Evolutionary conservation across 257 asterid genomes (phyloP).

Genomic region (Apocynum venetum): DNA sequence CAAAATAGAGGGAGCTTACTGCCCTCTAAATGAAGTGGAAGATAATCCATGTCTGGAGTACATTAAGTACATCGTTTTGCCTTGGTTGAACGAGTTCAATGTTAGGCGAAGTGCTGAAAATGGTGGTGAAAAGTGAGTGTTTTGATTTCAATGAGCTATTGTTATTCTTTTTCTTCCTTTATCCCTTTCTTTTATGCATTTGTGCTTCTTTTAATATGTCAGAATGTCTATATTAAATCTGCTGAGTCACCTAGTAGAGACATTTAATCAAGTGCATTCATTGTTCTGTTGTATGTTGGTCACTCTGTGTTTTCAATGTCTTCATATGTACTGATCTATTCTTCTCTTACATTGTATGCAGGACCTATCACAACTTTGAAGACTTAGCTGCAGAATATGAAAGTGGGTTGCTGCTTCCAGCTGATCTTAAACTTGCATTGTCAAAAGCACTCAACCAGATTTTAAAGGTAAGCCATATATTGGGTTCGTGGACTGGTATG

Average conservation of each 20-base stretch:
- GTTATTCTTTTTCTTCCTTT: no score
- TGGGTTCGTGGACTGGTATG: background rate
- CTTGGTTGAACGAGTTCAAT: conserved; percentile 74
- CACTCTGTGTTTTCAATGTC: background rate
- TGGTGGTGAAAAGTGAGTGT: conserved; percentile 77
- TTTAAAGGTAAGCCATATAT: conserved; percentile 47
- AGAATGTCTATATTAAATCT: background rate
- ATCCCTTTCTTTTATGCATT: conserved; percentile 22
- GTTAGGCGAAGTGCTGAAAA: conserved; percentile 70
- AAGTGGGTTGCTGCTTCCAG: conserved; percentile 83
- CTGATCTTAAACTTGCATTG: conserved; percentile 79
- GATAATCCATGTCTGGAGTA: conserved; percentile 83
- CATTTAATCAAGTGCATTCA: no score
- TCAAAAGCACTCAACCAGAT: conserved; percentile 69
- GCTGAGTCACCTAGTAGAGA: background rate
- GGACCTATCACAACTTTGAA: conserved; percentile 58
- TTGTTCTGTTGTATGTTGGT: no score
- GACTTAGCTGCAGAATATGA: conserved; percentile 65
- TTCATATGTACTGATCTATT: background rate
- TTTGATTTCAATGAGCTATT: background rate
- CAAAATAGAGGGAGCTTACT: conserved; percentile 80
- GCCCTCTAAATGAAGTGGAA: conserved; percentile 66
- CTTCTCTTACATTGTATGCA: conserved; percentile 17
- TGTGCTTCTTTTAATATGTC: background rate
- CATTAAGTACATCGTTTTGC: conserved; percentile 45